Conservation (phyloP, 1,284 basidiomycete species). For the Leccinum griseonigrum region DNA sequence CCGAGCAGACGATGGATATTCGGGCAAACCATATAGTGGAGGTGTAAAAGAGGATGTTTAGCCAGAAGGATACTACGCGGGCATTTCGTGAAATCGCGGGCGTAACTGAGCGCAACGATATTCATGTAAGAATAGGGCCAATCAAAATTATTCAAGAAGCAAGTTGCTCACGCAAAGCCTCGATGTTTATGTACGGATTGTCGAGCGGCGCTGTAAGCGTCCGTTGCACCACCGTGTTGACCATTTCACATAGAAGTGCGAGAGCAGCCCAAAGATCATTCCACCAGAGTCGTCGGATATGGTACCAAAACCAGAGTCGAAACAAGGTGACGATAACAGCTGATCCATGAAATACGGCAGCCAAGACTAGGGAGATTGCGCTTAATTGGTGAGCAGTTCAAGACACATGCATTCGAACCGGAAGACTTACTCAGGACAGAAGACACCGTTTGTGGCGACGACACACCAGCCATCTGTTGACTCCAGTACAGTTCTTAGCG, state of each 20-base stretch:
- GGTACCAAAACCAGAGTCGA: slow-evolving; percentile 29
- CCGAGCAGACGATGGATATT: slow-evolving; percentile 29
- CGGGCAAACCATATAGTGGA: slow-evolving; percentile 31
- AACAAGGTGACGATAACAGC: slow-evolving; percentile 22
- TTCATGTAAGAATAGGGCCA: background rate
- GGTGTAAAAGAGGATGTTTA: slow-evolving; percentile 22
- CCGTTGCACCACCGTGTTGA: slow-evolving; percentile 17
- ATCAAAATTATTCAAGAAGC: background rate
- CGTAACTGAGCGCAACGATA: slow-evolving; percentile 7
- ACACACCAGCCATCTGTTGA: slow-evolving; percentile 8
- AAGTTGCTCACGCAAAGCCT: slow-evolving; percentile 15
- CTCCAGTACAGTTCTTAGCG: background rate
- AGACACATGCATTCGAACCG: background rate
- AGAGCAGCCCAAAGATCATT: slow-evolving; percentile 30
- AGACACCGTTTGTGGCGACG: slow-evolving; percentile 15
- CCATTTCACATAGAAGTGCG: slow-evolving; percentile 14
- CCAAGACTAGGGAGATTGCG: slow-evolving; percentile 13
- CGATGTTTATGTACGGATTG: slow-evolving; percentile 6
- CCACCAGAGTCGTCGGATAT: slow-evolving; percentile 27
- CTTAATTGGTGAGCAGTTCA: background rate
- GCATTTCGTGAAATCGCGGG: slow-evolving; percentile 12
- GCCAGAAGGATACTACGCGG: slow-evolving; percentile 23
- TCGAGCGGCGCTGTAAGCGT: slow-evolving; percentile 17
- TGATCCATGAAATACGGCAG: slow-evolving; percentile 19
- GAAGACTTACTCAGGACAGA: slow-evolving; percentile 17